Base-by-base conservation (phyloP, 2,329 filamentous ascomycete species). In the Chaetomiaceae sp. region DNA sequence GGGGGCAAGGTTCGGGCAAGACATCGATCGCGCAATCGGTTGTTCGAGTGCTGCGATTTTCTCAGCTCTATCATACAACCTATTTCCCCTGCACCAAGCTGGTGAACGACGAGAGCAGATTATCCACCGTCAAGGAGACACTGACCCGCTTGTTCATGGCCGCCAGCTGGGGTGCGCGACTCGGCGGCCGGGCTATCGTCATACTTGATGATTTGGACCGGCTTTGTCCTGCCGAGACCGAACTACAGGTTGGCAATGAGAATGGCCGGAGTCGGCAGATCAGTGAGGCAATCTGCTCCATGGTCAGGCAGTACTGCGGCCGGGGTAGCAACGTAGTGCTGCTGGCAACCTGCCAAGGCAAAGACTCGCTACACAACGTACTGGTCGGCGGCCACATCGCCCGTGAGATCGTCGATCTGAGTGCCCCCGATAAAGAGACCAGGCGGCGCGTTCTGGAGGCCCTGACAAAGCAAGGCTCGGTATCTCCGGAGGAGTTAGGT, bases 161-260 rank as follows among this genome's bases (percentile, higher is more conserved):
- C 17, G 93, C 93, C 3, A 84, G 86, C 34, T 98, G 93, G 93
- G 89, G 88, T 30, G 88, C 91, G 29, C 78, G 91, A 49, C 75
- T 93, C 1, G 90, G 89, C 18, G 93, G 93, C 4, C 83, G 81
- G 52, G 79, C 90, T 0, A 64, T 97, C 3, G 86, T 98, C 17
- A 80, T 98, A 39, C 72, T 98, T 2, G 93, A 98, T 60, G 93
- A 98, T 59, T 69, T 98, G 6, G 93, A 98, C 65, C 88, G 88
- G 59, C 73, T 98, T 1, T 97, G 91, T 61, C 91, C 93, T 0
- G 84, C 83, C 1, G 94, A 98, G 66, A 96, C 90, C 0, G 93
- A 98, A 63, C 74, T 98, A 11, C 88, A 96, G 65, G 87, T 95
- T 4, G 88, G 88, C 51, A 90, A 89, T 49, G 89, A 97, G 56